Base-by-base conservation (phyloP, 257 asterid genomes). In the Primulina tabacum region DNA sequence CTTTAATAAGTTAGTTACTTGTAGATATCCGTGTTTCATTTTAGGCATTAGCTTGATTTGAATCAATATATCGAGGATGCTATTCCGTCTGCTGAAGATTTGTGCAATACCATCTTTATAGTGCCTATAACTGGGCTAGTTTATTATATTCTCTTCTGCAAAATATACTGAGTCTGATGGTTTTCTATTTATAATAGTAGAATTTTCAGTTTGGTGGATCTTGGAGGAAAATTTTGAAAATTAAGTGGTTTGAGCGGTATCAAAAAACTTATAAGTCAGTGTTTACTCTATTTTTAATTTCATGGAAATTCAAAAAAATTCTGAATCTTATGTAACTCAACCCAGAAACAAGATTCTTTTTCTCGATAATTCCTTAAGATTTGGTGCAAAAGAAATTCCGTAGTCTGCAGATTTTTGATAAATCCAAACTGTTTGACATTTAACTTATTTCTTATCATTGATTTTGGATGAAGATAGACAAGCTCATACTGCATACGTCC, bases 311-410 rank as follows among this genome's bases (percentile, higher is more conserved):
- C 1, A 43, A 3, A 14, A 43, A 43, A 14, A 43, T 11, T 43
- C 12, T 64, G 26, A 8, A 10, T 24, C 6, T 38, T n/a, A 28
- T 59, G 32, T 43, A 4, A 17, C 33, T 16, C 26, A 67, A 8
- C 26, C 47, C 3, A 21, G 33, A 72, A 33, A 63, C 38, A 33
- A 18, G 11, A 73, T 21, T 7, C 29, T 47, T 11, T 33, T 55
- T 55, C 10, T 34, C 8, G 68, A 68, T 11, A 75, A 30, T 62
- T 67, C 67, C 38, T 37, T 29, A 66, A 26, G 55, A 28, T 61
- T 64, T 74, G 40, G 26, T 6, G 21, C 6, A 4, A 47, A 58
- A 30, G 17, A 70, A 8, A 5, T 52, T 30, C 7, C 1, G 11
- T 40, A 38, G 62, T 38, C 33, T 16, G 26, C 33, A 38, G 24